A percentile compares a stretch with the other conserved stretches of the same genome.
Evolutionary conservation across 2,329 filamentous ascomycete species (phyloP).

Genomic region (Exophiala spinifera): DNA sequence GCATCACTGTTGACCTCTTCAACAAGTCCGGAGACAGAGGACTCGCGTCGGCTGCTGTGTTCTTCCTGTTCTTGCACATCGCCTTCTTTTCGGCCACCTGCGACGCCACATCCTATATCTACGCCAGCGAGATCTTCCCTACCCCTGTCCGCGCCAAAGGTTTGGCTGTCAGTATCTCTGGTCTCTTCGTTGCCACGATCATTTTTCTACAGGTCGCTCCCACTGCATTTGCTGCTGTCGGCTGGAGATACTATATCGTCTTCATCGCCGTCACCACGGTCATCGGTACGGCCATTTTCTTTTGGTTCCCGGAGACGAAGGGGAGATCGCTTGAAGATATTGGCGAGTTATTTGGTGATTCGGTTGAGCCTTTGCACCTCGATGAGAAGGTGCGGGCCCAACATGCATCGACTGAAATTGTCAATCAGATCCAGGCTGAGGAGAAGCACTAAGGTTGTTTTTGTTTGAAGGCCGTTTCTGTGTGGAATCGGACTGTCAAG

Average conservation of each 20-base stretch:
- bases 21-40: slow-evolving; percentile 44
- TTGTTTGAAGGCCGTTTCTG: too few species aligned
- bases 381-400: not conserved
- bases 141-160: slow-evolving; percentile 68
- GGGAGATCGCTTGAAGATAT: slow-evolving; percentile 69
- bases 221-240: slow-evolving; percentile 33
- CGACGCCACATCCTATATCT: slow-evolving; percentile 63
- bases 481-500: too few species aligned
- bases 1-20: slow-evolving; percentile 47
- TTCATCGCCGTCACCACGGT: slow-evolving; percentile 39
- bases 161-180: slow-evolving; percentile 15
- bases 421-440: not conserved
- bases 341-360: slow-evolving; percentile 57
- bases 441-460: not conserved
- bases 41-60: slow-evolving; percentile 45
- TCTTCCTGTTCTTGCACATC: slow-evolving; percentile 40
- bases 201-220: slow-evolving; percentile 16
- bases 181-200: slow-evolving; percentile 15
- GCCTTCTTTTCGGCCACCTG: slow-evolving; percentile 61
- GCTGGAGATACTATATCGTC: slow-evolving; percentile 35
- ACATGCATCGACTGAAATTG: not conserved
- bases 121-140: slow-evolving; percentile 71
- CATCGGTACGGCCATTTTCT: slow-evolving; percentile 65
- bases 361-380: slow-evolving; percentile 2
- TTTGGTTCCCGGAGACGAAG: slow-evolving; percentile 70